Base-by-base conservation (phyloP, 2,329 filamentous ascomycete species). In the Coniochaeta prunicola region DNA sequence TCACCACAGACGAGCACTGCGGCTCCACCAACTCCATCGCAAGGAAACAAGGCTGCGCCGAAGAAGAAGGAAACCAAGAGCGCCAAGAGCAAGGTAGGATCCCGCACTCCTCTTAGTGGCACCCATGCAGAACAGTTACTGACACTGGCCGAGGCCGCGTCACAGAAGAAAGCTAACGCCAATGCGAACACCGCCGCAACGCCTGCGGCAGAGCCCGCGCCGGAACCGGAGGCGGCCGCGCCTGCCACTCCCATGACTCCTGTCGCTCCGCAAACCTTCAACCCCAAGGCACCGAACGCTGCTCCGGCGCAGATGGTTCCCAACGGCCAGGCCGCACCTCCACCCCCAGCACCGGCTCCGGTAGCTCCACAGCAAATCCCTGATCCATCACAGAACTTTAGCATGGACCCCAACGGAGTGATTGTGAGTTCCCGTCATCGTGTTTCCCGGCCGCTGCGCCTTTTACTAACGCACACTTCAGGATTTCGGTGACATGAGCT, bases 1-100 rank as follows among this genome's bases (percentile, higher is more conserved):
- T 86, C 85, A 19, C 86, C 85, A 26, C 85, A 87, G 65, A 81
- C 83, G 64, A 81, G 80, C 62, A 84, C 80, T 60, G 81, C 84
- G 7, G 88, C 87, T 36, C 90, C 90, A 1, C 90, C 90, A 1
- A 94, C 90, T 4, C 90, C 90, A 1, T 86, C 84, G 57, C 88
- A 91, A 69, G 72, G 78, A 1, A 87, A 86, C 68, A 93, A 93
- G 77, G 74, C 87, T 4, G 86, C 84, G 34, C 88, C 89, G 1
- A 92, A 91, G 73, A 93, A 93, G 81, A 90, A 91, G 77, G 84
- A 86, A 33, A 76, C 75, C 5, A 88, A 87, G 73, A 80, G 77
- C 61, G 77, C 82, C 5, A 89, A 87, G 72, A 78, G 75, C 59
- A 90, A 91, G 85, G 88, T 90, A 81, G 76, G 77, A 31, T 42